phyloP scores from a whole-genome alignment of 306 rosid species.

The Betula pendula region DNA sequence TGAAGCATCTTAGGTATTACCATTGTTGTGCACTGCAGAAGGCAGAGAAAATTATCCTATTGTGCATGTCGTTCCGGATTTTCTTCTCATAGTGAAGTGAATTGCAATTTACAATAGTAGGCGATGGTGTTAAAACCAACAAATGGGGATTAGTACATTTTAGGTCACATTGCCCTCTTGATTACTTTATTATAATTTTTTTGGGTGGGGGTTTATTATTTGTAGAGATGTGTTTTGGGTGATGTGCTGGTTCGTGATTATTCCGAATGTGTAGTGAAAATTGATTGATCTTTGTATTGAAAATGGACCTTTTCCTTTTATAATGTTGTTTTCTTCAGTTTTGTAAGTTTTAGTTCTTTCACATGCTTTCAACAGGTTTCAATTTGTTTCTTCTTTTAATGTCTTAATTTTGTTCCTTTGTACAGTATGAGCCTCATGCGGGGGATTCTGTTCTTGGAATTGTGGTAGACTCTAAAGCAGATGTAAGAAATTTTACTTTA shows the following conservation, averaged over 20 bases:
- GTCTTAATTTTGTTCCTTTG: slow-evolving; percentile 21
- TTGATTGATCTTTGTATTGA: not conserved
- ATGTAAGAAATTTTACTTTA: slow-evolving; percentile 56
- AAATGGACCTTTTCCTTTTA: not conserved
- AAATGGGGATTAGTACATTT: not conserved
- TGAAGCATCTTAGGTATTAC: not conserved
- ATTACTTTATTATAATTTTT: not conserved
- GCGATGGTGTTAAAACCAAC: not conserved
- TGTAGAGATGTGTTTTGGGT: not conserved
- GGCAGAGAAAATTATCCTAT: not conserved
- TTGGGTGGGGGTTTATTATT: not conserved
- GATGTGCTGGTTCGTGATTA: not conserved
- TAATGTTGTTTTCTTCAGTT: not conserved
- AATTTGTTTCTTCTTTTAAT: slow-evolving; percentile 4
- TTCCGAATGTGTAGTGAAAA: not conserved
- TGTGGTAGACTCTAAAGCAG: slow-evolving; percentile 77
- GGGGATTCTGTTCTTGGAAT: slow-evolving; percentile 91
- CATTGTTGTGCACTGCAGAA: not conserved
- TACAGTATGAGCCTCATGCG: slow-evolving; percentile 82
- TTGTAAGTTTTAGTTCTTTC: not conserved
- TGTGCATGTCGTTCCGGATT: not conserved
- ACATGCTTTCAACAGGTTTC: not conserved
- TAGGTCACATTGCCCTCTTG: not conserved
- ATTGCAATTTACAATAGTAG: not conserved
- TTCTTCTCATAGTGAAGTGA: not conserved